Evolutionary conservation across 1,139 yeast species (phyloP).

Genomic region (Sugiyamaella paludigena): DNA sequence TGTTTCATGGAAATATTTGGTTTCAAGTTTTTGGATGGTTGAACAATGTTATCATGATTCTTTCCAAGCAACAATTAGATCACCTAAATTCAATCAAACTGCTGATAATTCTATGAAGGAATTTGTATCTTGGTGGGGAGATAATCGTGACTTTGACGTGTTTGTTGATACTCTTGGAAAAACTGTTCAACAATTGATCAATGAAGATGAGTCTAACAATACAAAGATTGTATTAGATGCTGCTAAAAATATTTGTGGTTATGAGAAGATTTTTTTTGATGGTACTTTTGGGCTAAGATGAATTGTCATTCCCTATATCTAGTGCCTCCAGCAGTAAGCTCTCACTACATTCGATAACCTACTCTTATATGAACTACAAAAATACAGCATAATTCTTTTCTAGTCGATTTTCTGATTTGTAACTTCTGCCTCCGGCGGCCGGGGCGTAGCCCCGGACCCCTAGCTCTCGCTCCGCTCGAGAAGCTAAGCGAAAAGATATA

Average conservation of each 20-base stretch:
- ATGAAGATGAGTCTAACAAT: not conserved
- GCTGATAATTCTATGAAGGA: conserved; percentile 8
- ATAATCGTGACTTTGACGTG: conserved; percentile 10
- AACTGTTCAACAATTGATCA: conserved; percentile 1
- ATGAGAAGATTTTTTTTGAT: conserved; percentile 14
- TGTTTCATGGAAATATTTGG: conserved; percentile 13
- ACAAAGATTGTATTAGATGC: conserved; percentile 6
- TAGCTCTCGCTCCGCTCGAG: too few species aligned
- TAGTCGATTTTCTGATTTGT: too few species aligned
- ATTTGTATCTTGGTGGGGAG: conserved; percentile 18
- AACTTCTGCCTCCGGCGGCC: too few species aligned
- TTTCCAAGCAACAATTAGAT: conserved; percentile 5
- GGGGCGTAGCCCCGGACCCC: too few species aligned
- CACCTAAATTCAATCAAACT: conserved; percentile 6
- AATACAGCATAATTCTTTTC: too few species aligned
- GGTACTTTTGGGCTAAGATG: conserved; percentile 6
- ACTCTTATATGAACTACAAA: too few species aligned
- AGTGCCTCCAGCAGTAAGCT: too few species aligned
- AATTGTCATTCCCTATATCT: too few species aligned
- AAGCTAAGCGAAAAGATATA: too few species aligned
- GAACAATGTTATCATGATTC: conserved; percentile 16
- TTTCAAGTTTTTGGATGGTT: conserved; percentile 11
- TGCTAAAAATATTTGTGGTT: conserved; percentile 3
- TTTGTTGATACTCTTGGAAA: conserved; percentile 10
- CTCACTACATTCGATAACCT: too few species aligned